Conservation (phyloP, 2,329 filamentous ascomycete species). For the Malbranchea cinnamomea region DNA sequence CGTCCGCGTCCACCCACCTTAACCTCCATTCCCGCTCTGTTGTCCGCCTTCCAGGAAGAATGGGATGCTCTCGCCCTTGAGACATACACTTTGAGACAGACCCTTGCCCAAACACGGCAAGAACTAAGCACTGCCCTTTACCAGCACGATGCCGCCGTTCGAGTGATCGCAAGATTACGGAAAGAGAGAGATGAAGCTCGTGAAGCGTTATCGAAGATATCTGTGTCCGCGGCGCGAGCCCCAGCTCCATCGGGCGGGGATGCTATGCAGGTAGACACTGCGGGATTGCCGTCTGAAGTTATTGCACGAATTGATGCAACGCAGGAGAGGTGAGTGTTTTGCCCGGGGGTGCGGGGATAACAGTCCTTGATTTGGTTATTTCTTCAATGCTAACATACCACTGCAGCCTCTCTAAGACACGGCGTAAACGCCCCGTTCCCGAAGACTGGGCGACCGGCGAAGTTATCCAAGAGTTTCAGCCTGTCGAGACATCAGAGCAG, state of each 20-base stretch:
- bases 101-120: conserved; percentile 76
- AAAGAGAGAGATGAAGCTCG: conserved; percentile 85
- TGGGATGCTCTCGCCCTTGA: conserved; percentile 92
- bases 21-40: conserved; percentile 87
- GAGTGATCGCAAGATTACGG: conserved; percentile 84
- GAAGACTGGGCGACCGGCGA: conserved; percentile 71
- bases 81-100: conserved; percentile 78
- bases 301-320: conserved; percentile 61
- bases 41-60: conserved; percentile 93
- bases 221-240: conserved; percentile 45
- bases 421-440: conserved; percentile 78
- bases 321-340: conserved; percentile 53
- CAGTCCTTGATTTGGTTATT: conserved; percentile 1
- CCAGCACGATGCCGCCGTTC: conserved; percentile 91
- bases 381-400: conserved; percentile 10
- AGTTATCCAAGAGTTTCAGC: conserved; percentile 46
- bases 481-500: conserved; percentile 38
- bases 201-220: conserved; percentile 73
- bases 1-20: conserved; percentile 82
- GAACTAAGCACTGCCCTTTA: conserved; percentile 90
- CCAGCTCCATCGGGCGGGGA: conserved; percentile 47
- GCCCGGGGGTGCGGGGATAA: not conserved
- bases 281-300: conserved; percentile 58
- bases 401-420: conserved; percentile 63
- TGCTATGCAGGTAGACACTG: conserved; percentile 81